These are phyloP conservation scores for Gonapodya prolifera DNA, from an alignment of 192 early-diverging fungal species.

Conservation along the genomic window DNA sequence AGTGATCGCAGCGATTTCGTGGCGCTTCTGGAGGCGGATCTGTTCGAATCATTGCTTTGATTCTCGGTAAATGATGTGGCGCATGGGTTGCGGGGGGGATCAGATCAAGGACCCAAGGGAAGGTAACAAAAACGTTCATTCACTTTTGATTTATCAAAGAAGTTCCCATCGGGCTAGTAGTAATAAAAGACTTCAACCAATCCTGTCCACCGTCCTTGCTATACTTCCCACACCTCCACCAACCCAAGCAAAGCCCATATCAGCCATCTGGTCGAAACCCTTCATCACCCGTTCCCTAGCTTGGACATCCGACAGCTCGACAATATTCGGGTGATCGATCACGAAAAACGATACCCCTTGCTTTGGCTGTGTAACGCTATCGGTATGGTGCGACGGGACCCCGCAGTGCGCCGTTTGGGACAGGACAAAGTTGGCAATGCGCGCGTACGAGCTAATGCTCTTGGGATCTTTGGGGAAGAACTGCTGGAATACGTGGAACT, in stretches of 20 bases:
- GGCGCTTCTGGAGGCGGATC: neutral
- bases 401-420: neutral
- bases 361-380: neutral
- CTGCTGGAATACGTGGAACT: neutral
- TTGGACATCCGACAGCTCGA: neutral
- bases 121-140: neutral
- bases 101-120: neutral
- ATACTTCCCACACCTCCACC: neutral
- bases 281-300: neutral
- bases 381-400: neutral
- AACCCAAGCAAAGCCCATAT: neutral
- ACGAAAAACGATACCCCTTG: neutral
- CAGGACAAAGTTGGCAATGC: neutral
- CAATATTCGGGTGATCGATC: neutral
- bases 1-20: neutral
- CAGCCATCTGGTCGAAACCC: neutral
- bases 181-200: neutral
- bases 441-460: neutral
- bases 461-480: neutral
- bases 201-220: neutral
- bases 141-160: neutral
- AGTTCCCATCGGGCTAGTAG: neutral
- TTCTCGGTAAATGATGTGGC: neutral
- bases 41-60: neutral
- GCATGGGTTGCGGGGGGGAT: neutral